Conservation (phyloP, 1,284 basidiomycete species). For the Peniophora sp. region DNA sequence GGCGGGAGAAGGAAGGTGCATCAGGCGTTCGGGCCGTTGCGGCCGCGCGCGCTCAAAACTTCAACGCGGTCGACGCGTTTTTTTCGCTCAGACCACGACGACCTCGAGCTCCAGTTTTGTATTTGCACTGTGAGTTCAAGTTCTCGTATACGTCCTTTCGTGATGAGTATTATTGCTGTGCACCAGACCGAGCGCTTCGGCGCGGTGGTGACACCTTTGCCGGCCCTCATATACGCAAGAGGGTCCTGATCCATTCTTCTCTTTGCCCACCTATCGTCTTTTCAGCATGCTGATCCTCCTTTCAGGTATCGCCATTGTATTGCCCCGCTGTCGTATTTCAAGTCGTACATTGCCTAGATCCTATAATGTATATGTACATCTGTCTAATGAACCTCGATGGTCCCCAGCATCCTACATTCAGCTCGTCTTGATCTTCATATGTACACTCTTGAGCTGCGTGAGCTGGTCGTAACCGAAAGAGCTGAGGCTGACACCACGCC, state of each 20-base stretch:
- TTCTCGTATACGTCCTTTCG: neutral
- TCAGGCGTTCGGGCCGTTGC: too few species aligned
- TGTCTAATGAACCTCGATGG: neutral
- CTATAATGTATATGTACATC: neutral
- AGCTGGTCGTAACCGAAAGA: slow-evolving; percentile 81
- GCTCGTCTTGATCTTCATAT: slow-evolving; percentile 62
- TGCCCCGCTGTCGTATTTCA: neutral
- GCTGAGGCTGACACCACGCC: slow-evolving; percentile 84
- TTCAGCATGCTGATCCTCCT: neutral
- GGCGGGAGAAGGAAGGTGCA: too few species aligned
- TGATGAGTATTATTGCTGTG: slow-evolving; percentile 12
- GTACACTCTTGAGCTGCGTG: slow-evolving; percentile 69
- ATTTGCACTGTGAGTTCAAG: too few species aligned
- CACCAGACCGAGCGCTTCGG: slow-evolving; percentile 12
- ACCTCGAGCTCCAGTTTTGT: too few species aligned
- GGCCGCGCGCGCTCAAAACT: too few species aligned
- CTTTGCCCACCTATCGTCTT: neutral
- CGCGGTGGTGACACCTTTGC: slow-evolving; percentile 12
- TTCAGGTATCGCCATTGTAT: neutral
- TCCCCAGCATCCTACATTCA: slow-evolving; percentile 1
- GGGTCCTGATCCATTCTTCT: slow-evolving; percentile 11
- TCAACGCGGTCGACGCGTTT: too few species aligned
- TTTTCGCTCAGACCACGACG: too few species aligned
- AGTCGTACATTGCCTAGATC: neutral
- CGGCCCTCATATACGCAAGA: slow-evolving; percentile 14